These are phyloP conservation scores for Mycena indigotica DNA, from an alignment of 768 basidiomycete species.

Conservation along the genomic window DNA sequence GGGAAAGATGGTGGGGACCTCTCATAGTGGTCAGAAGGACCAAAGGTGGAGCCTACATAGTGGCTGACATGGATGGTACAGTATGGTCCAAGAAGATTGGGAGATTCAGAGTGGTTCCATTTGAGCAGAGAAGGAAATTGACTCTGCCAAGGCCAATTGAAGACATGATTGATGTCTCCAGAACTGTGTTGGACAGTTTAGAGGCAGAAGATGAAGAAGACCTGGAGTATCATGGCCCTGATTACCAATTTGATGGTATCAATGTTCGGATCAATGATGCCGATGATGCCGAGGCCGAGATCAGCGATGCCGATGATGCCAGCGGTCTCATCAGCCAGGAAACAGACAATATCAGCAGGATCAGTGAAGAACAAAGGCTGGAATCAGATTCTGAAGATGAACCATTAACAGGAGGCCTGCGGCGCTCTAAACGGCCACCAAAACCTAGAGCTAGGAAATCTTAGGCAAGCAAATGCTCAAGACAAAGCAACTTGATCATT, in stretches of 20 bases:
- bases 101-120: constrained; percentile 13
- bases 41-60: constrained; percentile 7
- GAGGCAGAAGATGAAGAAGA: constrained; percentile 1
- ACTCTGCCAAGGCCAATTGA: background rate
- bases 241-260: constrained; percentile 10
- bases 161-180: constrained; percentile 4
- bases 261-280: background rate
- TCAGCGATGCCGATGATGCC: too few species aligned
- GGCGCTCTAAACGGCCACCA: background rate
- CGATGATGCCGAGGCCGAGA: background rate
- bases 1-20: constrained; percentile 28
- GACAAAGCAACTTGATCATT: background rate
- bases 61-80: constrained; percentile 13
- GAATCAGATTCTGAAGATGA: background rate
- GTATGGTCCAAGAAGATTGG: constrained; percentile 12
- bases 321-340: background rate
- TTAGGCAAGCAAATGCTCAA: background rate
- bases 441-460: background rate
- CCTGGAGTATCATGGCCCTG: constrained; percentile 1
- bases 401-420: background rate
- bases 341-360: background rate
- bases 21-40: constrained; percentile 22
- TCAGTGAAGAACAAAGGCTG: background rate
- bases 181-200: background rate
- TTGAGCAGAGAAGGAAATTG: constrained; percentile 3